Conservation (phyloP, 345 rosid species). For the Salix purpurea region DNA sequence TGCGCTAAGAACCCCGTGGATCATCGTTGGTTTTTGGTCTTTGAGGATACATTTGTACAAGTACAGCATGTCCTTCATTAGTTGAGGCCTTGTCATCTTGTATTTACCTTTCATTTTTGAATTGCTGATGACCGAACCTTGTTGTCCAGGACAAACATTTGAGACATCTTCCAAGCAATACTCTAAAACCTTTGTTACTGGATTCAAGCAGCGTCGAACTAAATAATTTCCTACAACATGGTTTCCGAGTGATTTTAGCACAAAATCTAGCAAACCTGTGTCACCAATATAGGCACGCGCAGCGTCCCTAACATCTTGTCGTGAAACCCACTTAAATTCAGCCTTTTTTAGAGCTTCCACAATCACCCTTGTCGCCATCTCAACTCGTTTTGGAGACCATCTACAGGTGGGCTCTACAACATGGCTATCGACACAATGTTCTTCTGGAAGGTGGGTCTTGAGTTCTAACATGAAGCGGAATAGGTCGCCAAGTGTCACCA, state of each 20-base stretch:
- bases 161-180: slow-evolving; percentile 80
- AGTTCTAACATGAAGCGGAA: slow-evolving; percentile 71
- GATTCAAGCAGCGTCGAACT: slow-evolving; percentile 82
- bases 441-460: slow-evolving; percentile 50
- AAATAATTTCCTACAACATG: slow-evolving; percentile 81
- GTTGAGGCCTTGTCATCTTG: slow-evolving; percentile 56
- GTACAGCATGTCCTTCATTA: slow-evolving; percentile 58
- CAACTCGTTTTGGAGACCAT: slow-evolving; percentile 85
- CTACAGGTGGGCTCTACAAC: slow-evolving; percentile 50
- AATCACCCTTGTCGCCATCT: slow-evolving; percentile 79
- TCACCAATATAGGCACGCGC: slow-evolving; percentile 87
- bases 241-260: slow-evolving; percentile 85
- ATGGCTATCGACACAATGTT: slow-evolving; percentile 32
- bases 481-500: slow-evolving; percentile 63
- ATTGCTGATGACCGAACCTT: slow-evolving; percentile 30
- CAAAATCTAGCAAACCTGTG: slow-evolving; percentile 85
- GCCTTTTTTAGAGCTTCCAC: slow-evolving; percentile 68
- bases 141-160: slow-evolving; percentile 39
- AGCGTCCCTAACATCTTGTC: slow-evolving; percentile 91
- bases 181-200: slow-evolving; percentile 84
- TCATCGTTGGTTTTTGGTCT: slow-evolving; percentile 41
- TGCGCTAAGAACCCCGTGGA: slow-evolving; percentile 39
- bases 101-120: slow-evolving; percentile 35
- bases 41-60: slow-evolving; percentile 50
- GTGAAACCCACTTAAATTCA: slow-evolving; percentile 65